phyloP scores from a whole-genome alignment of 78 protist genomes.

The Creolimax fragrantissima region DNA sequence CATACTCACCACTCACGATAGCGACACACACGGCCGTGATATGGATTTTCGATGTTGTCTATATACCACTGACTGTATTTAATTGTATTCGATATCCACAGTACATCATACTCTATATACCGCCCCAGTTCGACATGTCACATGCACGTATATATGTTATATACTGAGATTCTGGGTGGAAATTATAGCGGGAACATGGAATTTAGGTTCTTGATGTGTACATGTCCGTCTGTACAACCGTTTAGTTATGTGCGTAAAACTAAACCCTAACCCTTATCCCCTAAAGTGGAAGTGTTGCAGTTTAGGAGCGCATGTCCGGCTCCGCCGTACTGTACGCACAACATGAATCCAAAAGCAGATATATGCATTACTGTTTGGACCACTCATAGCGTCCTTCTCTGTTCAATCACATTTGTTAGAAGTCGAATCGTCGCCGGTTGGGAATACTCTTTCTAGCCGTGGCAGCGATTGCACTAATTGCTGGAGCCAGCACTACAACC shows the following conservation, averaged over 20 bases:
- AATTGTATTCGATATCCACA: no score
- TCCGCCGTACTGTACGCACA: neutral
- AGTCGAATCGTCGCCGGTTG: neutral
- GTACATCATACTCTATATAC: no score
- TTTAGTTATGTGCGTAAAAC: neutral
- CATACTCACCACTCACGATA: no score
- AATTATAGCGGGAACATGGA: no score
- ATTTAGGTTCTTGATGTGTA: neutral
- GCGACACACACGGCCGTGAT: no score
- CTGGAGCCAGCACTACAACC: neutral
- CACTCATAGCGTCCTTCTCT: neutral
- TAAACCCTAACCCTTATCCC: neutral
- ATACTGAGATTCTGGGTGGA: no score
- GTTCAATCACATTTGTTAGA: neutral
- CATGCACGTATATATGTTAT: no score
- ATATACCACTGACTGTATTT: no score
- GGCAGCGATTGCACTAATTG: neutral
- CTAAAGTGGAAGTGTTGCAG: neutral
- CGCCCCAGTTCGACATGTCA: no score
- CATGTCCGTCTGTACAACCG: neutral
- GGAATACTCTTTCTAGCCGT: neutral
- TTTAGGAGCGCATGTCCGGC: neutral
- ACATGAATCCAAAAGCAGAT: neutral
- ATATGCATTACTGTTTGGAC: neutral
- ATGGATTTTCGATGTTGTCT: no score